Evolutionary conservation across 2,329 filamentous ascomycete species (phyloP).

Genomic region (Neofusicoccum sp.): DNA sequence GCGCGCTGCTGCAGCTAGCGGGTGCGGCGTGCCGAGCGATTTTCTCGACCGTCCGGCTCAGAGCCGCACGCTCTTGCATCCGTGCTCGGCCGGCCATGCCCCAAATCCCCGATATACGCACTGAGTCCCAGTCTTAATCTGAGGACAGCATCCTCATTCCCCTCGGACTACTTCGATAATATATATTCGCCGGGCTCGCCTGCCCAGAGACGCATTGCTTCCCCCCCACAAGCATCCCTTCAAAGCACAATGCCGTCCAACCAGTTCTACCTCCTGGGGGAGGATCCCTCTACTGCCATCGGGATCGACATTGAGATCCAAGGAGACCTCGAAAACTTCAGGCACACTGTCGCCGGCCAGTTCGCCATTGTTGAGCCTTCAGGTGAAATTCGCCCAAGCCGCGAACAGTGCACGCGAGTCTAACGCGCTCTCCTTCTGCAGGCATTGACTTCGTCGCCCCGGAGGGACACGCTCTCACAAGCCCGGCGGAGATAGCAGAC

Average conservation of each 20-base stretch:
- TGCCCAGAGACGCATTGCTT: not conserved
- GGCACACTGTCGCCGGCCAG: slow-evolving; percentile 28
- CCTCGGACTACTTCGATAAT: not conserved
- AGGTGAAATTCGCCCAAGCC: slow-evolving; percentile 20
- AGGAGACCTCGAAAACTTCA: slow-evolving; percentile 26
- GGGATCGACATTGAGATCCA: slow-evolving; percentile 27
- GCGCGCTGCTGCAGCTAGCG: not conserved
- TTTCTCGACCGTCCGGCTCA: not conserved
- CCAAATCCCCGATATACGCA: not conserved
- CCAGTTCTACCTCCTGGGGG: slow-evolving; percentile 31
- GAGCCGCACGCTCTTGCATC: not conserved
- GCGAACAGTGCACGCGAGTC: not conserved
- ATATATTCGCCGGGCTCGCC: not conserved
- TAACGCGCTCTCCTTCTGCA: not conserved
- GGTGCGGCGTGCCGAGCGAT: not conserved
- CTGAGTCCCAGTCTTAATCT: not conserved
- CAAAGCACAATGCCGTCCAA: slow-evolving; percentile 10
- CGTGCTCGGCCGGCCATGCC: slow-evolving; percentile 1
- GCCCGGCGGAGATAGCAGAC: slow-evolving; percentile 22
- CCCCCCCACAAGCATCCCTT: not conserved
- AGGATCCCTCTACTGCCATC: slow-evolving; percentile 24
- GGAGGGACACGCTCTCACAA: slow-evolving; percentile 6
- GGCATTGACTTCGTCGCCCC: slow-evolving; percentile 22
- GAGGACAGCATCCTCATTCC: not conserved
- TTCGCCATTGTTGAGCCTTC: slow-evolving; percentile 31